Evolutionary conservation across 768 basidiomycete species (phyloP).

Genomic region (Sarcodon sp.): DNA sequence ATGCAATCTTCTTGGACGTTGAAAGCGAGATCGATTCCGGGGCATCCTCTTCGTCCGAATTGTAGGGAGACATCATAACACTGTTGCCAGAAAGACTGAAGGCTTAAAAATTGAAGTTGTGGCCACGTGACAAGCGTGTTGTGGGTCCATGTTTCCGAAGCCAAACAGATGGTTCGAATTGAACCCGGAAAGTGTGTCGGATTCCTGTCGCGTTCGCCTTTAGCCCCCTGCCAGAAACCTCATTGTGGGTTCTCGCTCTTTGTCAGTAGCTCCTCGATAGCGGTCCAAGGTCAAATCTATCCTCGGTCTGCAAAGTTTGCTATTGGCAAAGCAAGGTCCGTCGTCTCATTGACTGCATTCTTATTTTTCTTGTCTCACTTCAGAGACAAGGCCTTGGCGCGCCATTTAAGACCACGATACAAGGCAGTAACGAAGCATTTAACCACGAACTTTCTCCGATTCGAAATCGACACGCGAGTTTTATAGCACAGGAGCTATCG

Average conservation of each 20-base stretch:
- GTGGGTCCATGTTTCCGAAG: not conserved
- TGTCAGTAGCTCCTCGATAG: too few relatives aligned
- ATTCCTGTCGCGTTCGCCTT: not conserved
- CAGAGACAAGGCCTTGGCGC: too few relatives aligned
- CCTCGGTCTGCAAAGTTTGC: too few relatives aligned
- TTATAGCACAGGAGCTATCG: not conserved
- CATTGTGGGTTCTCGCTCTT: too few relatives aligned
- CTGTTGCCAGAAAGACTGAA: not conserved
- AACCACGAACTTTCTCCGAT: too few relatives aligned
- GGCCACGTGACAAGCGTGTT: not conserved
- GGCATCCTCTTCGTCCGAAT: slow-evolving; percentile 26
- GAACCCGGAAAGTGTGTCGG: not conserved
- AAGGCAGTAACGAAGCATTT: too few relatives aligned
- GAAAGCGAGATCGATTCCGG: slow-evolving; percentile 39
- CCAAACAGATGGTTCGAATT: not conserved
- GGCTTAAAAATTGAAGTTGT: not conserved
- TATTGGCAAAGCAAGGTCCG: too few relatives aligned
- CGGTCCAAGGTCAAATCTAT: too few relatives aligned
- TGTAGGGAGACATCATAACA: not conserved
- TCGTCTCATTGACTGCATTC: too few relatives aligned
- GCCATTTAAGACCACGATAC: too few relatives aligned
- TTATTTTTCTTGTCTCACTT: too few relatives aligned
- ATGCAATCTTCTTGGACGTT: slow-evolving; percentile 28
- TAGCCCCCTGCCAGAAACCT: not conserved
- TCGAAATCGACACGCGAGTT: not conserved